Evolutionary conservation across 2,329 filamentous ascomycete genomes (phyloP), one percentile per base, ranked within the genome.

Genomic region (Penicillium janthinellum): DNA sequence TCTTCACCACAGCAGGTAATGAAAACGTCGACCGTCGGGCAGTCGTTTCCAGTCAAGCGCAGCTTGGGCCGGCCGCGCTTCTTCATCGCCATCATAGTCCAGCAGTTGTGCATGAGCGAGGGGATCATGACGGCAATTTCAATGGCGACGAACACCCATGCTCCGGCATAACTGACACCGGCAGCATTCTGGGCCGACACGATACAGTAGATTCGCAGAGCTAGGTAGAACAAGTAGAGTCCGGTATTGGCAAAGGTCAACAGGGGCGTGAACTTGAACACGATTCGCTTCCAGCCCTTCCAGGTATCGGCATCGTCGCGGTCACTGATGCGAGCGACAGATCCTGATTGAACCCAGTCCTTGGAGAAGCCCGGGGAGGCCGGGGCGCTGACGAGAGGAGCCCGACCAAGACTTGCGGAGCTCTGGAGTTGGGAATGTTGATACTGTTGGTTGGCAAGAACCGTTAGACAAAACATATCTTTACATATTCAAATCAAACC

Each of bases 41-140:
- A 72, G 22, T 73, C 70, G 10, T 74, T 58, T 3, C 71, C 71
- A 2, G 62, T 60, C 60, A 86, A 70, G 28, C 84, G 74, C 64
- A 87, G 72, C 78, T 83, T 83, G 1, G 83, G 82, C 25, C 84
- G 76, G 15, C 77, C 75, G 25, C 84, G 77, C 73, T 81, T 81
- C 73, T 85, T 85, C 63, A 86, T 72, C 0, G 83, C 81, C 74
- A 81, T 79, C 78, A 86, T 81, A 1, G 83, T 84, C 82, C 83
- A 86, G 39, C 80, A 74, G 65, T 84, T 84, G 74, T 86, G 84
- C 76, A 85, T 79, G 38, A 86, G 72, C 3, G 82, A 79, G 5
- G 84, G 84, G 54, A 85, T 77, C 5, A 83, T 81, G 7, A 82
- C 78, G n/a, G 77, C 74, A 41, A 84, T 70, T 35, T 86, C 84